phyloP scores from a whole-genome alignment of 139 green algal genomes.

The Tetratostichococcus sp. region DNA sequence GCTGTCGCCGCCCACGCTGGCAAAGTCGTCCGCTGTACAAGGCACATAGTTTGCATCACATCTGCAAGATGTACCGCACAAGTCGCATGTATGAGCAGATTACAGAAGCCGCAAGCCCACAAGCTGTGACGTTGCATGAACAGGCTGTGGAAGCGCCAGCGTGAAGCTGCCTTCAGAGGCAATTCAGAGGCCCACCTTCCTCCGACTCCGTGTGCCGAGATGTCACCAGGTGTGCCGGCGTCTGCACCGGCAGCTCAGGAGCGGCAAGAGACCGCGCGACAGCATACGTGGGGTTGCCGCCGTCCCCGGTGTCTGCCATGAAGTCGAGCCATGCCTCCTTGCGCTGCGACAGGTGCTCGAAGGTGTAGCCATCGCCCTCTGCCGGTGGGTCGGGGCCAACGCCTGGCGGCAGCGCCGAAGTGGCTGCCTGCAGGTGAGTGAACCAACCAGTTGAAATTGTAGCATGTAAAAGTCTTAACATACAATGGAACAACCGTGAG shows the following conservation, averaged over 20 bases:
- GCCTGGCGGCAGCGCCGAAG: constrained; percentile 8
- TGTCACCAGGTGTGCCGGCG: constrained; percentile 2
- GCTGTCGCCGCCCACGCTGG: neutral
- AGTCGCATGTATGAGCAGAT: too few species aligned
- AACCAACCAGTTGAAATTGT: too few species aligned
- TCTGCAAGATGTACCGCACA: too few species aligned
- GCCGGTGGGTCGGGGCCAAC: constrained; percentile 18
- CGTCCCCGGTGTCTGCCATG: constrained; percentile 80
- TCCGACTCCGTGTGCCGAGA: neutral
- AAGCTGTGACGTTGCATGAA: too few species aligned
- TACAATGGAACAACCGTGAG: neutral
- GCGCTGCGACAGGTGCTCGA: constrained; percentile 60
- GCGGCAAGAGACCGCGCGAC: constrained; percentile 73
- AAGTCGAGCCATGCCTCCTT: constrained; percentile 86
- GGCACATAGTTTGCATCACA: too few species aligned
- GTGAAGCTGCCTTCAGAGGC: too few species aligned
- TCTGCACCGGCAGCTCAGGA: constrained; percentile 26
- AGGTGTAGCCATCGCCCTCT: constrained; percentile 84
- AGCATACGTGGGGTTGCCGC: constrained; percentile 60
- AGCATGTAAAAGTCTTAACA: too few species aligned
- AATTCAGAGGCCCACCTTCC: too few species aligned
- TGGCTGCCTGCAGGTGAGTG: constrained; percentile 17
- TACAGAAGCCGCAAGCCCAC: too few species aligned
- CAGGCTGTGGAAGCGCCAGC: too few species aligned
- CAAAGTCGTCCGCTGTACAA: neutral